Conservation (phyloP, 257 asterid species). For the Echium plantagineum region DNA sequence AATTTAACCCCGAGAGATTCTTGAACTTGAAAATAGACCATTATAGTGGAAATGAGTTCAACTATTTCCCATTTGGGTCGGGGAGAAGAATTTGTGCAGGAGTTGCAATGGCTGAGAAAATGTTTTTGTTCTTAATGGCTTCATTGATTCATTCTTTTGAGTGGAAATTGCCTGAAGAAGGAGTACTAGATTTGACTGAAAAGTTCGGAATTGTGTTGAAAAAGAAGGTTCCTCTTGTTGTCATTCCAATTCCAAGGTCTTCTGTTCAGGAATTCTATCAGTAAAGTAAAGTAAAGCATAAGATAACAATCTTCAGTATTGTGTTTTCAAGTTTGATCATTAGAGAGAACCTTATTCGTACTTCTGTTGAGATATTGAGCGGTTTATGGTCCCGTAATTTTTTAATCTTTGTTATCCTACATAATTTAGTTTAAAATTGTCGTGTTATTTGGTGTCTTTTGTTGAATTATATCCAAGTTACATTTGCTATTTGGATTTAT, state of each 20-base stretch:
- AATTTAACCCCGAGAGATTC: conserved; percentile 48
- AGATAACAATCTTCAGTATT: too few relatives aligned
- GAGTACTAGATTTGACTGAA: conserved; percentile 30
- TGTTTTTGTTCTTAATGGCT: conserved; percentile 51
- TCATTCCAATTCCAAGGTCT: conserved; percentile 43
- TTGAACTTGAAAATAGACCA: conserved; percentile 25
- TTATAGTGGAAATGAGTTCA: conserved; percentile 43
- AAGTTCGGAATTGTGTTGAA: conserved; percentile 61
- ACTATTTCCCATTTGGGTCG: conserved; percentile 54
- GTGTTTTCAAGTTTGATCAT: too few relatives aligned
- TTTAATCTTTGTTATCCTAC: too few relatives aligned
- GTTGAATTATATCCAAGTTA: too few relatives aligned
- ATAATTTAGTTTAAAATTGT: too few relatives aligned
- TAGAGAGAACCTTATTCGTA: too few relatives aligned
- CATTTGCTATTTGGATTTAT: too few relatives aligned
- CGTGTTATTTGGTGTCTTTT: too few relatives aligned
- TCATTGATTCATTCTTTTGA: conserved; percentile 48
- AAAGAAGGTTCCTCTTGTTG: conserved; percentile 42
- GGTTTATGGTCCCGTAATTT: too few relatives aligned
- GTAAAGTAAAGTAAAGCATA: background rate
- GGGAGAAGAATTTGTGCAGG: conserved; percentile 70
- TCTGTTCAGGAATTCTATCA: conserved; percentile 24
- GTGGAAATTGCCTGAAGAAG: conserved; percentile 35
- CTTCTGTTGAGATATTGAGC: too few relatives aligned
- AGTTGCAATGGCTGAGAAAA: conserved; percentile 49